Evolutionary conservation across 1,139 yeast genomes (phyloP), one percentile per base, ranked within the genome.

Genomic region (Magnusiomyces fungicola): DNA sequence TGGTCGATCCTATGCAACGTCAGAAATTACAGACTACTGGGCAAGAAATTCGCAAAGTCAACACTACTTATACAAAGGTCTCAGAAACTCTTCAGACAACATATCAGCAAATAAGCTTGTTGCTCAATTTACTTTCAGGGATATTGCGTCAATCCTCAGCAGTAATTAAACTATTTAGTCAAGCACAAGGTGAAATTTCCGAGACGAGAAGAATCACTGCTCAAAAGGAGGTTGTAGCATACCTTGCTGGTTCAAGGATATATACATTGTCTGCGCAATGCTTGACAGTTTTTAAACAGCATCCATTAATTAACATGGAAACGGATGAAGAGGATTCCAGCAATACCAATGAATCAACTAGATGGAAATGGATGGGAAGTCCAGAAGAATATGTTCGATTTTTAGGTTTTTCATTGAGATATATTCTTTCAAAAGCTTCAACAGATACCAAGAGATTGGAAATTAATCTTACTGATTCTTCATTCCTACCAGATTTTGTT

Each of bases 211-310:
- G 32, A n/a, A 24, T 21, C 7, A 21, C 43, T 7, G 33, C n/a
- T 5, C 30, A 16, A 23, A 24, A 27, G 16, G 43, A 39, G 22
- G 21, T 25, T 19, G 32, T 16, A 7, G 3, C 43, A 4, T 39
- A 24, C 32, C n/a, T 39, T 5, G 43, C 43, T n/a, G 43, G 43
- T 4, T 39, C 43, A 2, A 24, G 21, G 16, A 27, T 39, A 23
- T 27, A 23, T n/a, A 14, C 33, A 16, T n/a, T 39, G 12, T 30
- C 43, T 7, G 30, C 43, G 3, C 43, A 39, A 22, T 39, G 43
- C 16, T 12, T 39, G 10, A 16, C 32, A 4, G 32, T 24, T 9
- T 39, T 39, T 39, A 23, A 27, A 16, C 29, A 27, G 19, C 43
- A 39, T 10, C 43, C 43, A n/a, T 16, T 39, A 4, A 27, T 39